These are phyloP conservation scores for Prunus davidiana DNA, from an alignment of 306 rosid genomes.

Conservation along the genomic window DNA sequence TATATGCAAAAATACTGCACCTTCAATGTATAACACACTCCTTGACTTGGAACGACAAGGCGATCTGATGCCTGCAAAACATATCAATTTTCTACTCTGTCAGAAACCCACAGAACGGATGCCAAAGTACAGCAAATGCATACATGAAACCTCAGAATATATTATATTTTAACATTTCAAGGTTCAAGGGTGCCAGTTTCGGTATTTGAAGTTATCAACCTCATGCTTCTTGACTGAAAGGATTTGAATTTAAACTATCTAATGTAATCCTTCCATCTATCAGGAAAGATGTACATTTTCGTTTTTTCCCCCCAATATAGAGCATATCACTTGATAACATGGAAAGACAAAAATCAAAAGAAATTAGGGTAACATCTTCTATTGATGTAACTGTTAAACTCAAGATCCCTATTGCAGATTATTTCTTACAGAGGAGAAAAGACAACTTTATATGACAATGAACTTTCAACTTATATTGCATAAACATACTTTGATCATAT, in stretches of 20 bases:
- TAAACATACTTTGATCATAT: not conserved
- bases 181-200: no score
- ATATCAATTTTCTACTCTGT: not conserved
- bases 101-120: not conserved
- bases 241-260: not conserved
- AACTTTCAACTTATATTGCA: not conserved
- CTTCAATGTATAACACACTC: not conserved
- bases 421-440: not conserved
- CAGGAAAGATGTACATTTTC: not conserved
- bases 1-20: constrained; percentile 32
- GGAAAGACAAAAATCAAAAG: not conserved
- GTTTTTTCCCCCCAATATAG: not conserved
- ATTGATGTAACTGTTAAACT: not conserved
- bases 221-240: not conserved
- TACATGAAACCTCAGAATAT: not conserved
- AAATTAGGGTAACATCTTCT: not conserved
- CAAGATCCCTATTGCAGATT: not conserved
- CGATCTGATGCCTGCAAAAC: constrained; percentile 17
- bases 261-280: not conserved
- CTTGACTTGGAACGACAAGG: not conserved
- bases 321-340: not conserved
- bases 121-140: not conserved
- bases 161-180: no score
- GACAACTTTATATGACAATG: no score
- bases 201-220: not conserved